Conservation (phyloP, 306 rosid species). For the Comarum palustre region DNA sequence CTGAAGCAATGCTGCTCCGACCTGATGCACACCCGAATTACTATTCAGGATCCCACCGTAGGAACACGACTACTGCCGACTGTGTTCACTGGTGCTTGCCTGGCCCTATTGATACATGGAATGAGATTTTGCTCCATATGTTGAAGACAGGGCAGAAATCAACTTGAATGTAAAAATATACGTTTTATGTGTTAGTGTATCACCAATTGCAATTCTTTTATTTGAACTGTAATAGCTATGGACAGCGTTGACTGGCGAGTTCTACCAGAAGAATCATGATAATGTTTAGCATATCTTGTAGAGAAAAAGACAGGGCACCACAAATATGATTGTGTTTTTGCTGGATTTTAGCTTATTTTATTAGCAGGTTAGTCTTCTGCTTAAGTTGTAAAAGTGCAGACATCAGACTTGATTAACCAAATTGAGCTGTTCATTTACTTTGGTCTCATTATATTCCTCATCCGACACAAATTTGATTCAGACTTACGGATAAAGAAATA, state of each 20-base stretch:
- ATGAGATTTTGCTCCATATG: slow-evolving; percentile 62
- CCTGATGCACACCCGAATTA: slow-evolving; percentile 93
- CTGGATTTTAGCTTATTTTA: neutral
- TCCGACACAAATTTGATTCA: neutral
- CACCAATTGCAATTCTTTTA: neutral
- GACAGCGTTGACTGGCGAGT: neutral
- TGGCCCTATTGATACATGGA: slow-evolving; percentile 88
- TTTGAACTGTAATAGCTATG: neutral
- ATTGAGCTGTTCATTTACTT: neutral
- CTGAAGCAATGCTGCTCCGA: slow-evolving; percentile 68
- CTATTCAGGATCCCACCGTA: slow-evolving; percentile 42
- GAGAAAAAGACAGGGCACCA: slow-evolving; percentile 13
- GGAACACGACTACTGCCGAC: slow-evolving; percentile 48
- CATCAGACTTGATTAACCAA: neutral
- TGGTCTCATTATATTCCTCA: neutral
- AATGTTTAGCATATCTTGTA: neutral
- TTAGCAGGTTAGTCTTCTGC: neutral
- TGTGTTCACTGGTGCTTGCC: slow-evolving; percentile 96
- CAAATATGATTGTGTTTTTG: slow-evolving; percentile 9
- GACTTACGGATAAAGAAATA: neutral
- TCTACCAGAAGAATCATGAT: neutral
- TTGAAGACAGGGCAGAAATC: slow-evolving; percentile 32
- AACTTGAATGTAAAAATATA: slow-evolving; percentile 5
- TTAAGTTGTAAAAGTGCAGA: neutral
- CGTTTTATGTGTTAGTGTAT: neutral